Base-by-base conservation (phyloP, 768 basidiomycete genomes). In the Asterophora lycoperdoides region DNA sequence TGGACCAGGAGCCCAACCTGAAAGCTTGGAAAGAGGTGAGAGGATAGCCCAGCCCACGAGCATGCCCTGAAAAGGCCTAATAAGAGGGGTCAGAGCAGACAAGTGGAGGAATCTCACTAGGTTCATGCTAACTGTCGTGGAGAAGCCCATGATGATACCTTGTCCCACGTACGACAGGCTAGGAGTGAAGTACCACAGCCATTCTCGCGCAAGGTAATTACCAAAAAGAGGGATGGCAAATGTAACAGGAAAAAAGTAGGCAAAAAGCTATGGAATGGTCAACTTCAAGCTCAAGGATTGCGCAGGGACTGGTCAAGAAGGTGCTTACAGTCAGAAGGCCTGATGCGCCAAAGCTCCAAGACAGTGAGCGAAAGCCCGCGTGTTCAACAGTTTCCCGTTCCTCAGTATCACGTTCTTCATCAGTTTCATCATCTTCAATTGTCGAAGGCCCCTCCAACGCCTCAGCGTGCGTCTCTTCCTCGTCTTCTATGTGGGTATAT, bases 91-190 rank as follows among this genome's bases (percentile, higher is more conserved):
- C 18, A 35, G 52, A 38, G 13, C 30, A 32, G 11, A 35, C 26
- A 8, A 32, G 52, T 18, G 41, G 1, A 33, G 18, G 19, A 14
- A 11, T 64, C 76, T 61, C 58, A 89, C 90, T 49, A 93, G 65
- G 56, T 86, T 94, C 94, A 98, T 97, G 62, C 88, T 89, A 30
- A 94, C 59, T 0, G 94, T 94, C 0, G 92, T 95, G 0, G 93
- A 88, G 59, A 94, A 91, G 4, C 94, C 95, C 95, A 98, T 98
- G 58, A 97, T 97, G 52, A 97, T 93, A 5, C 93, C 93, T 79
- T 95, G 92, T 1, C 93, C 93, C 33, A 96, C 83, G 60, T 96
- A 97, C 0, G 89, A 90, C 18, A 95, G 68, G 64, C 88, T 91
- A 1, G 93, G 94, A 0, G 91, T 88, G 60, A 96, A 94, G 34